Evolutionary conservation across 2,329 filamentous ascomycete genomes (phyloP).

Genomic region (Onygenales sp.): DNA sequence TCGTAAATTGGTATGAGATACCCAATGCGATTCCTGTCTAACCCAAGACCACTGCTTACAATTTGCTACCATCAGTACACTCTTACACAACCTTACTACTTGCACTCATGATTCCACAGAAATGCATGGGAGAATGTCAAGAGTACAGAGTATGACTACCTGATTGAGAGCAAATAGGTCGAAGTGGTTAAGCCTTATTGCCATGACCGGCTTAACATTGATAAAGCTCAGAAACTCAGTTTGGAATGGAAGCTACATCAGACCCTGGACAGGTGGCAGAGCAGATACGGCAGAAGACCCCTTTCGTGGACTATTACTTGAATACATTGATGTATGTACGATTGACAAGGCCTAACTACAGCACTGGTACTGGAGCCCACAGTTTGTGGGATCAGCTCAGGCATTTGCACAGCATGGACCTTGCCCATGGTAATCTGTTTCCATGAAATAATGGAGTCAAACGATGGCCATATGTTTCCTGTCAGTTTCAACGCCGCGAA

Average conservation of each 20-base stretch:
- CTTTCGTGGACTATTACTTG: slow-evolving; percentile 3
- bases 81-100: slow-evolving; percentile 2
- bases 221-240: background rate
- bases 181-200: slow-evolving; percentile 3
- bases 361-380: background rate
- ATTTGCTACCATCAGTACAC: slow-evolving; percentile 1
- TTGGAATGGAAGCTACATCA: background rate
- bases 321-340: slow-evolving; percentile 5
- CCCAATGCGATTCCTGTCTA: background rate
- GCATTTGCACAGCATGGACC: slow-evolving; percentile 3
- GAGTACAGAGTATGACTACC: slow-evolving; percentile 7
- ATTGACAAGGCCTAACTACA: slow-evolving; percentile 1
- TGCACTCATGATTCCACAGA: slow-evolving; percentile 4
- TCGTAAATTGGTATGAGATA: slow-evolving; percentile 2
- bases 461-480: slow-evolving; percentile 1
- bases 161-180: slow-evolving; percentile 4
- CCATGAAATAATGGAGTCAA: slow-evolving; percentile 3
- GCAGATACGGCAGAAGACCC: slow-evolving; percentile 4
- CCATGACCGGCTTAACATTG: slow-evolving; percentile 1
- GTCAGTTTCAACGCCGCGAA: slow-evolving; percentile 3
- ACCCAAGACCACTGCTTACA: background rate
- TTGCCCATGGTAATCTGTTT: slow-evolving; percentile 1
- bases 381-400: slow-evolving; percentile 2
- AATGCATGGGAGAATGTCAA: slow-evolving; percentile 5
- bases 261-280: slow-evolving; percentile 1